These are phyloP conservation scores for Fusarium sublunatum DNA, from an alignment of 2,329 filamentous ascomycete species.

Conservation along the genomic window DNA sequence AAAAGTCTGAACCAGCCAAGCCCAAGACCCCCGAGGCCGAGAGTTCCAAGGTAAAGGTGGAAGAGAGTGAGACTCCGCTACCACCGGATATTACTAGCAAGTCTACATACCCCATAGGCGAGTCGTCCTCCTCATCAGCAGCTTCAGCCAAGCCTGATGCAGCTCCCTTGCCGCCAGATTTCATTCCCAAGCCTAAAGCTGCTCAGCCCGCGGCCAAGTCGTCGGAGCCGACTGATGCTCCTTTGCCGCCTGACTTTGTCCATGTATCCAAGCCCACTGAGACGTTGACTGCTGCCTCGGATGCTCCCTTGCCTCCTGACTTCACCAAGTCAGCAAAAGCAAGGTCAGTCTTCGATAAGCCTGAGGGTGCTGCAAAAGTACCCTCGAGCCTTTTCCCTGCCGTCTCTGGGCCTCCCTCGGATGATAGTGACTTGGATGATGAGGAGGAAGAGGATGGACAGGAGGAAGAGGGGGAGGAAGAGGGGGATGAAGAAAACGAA, in stretches of 20 bases:
- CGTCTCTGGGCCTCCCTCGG: conserved; percentile 52
- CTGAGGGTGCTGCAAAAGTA: conserved; percentile 53
- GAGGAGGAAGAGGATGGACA: conserved; percentile 54
- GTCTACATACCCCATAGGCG: conserved; percentile 59
- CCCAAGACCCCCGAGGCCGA: conserved; percentile 26
- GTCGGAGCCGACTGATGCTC: conserved; percentile 42
- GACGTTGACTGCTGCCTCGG: conserved; percentile 11
- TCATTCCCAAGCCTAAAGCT: conserved; percentile 39
- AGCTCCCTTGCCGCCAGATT: conserved; percentile 60
- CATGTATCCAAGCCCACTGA: conserved; percentile 33
- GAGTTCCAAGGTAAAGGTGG: conserved; percentile 53
- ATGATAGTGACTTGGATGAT: conserved; percentile 53
- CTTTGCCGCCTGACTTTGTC: conserved; percentile 50
- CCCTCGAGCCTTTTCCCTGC: conserved; percentile 50
- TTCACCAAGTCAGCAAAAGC: conserved; percentile 24
- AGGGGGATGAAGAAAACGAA: too few species aligned
- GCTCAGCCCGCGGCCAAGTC: conserved; percentile 20
- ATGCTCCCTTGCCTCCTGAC: conserved; percentile 33
- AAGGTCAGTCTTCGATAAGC: conserved; percentile 37
- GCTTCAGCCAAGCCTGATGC: conserved; percentile 46
- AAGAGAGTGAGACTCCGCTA: conserved; percentile 56
- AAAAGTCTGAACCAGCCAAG: conserved; percentile 33
- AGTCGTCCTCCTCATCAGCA: conserved; percentile 65
- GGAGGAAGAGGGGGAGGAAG: conserved; percentile 58
- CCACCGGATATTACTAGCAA: conserved; percentile 68